phyloP scores from a whole-genome alignment of 2,329 filamentous ascomycete species.

The Aspergillus ochraceoroseus region DNA sequence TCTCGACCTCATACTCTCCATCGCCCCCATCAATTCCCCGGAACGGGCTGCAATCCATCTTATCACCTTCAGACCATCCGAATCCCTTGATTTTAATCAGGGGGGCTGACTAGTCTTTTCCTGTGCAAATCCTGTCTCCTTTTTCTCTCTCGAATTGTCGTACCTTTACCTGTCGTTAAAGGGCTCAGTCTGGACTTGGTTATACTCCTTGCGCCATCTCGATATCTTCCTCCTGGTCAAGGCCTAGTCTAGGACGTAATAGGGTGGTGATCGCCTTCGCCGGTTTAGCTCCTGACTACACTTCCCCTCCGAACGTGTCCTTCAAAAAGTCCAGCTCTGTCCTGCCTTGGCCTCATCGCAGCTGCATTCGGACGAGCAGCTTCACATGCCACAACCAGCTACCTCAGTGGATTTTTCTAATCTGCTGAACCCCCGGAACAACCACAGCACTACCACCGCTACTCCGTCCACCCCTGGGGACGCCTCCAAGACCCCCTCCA shows the following conservation, averaged over 20 bases:
- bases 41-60: constrained; percentile 6
- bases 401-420: constrained; percentile 71
- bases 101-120: too few species aligned
- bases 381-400: constrained; percentile 70
- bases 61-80: constrained; percentile 8
- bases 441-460: constrained; percentile 25
- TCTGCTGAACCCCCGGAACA: constrained; percentile 62
- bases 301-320: constrained; percentile 15
- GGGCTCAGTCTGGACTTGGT: too few species aligned
- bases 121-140: too few species aligned
- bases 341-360: constrained; percentile 19
- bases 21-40: constrained; percentile 7
- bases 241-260: constrained; percentile 16
- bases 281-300: constrained; percentile 23
- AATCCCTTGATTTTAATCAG: too few species aligned
- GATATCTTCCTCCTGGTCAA: constrained; percentile 16
- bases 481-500: constrained; percentile 24
- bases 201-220: constrained; percentile 18
- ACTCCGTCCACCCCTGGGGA: constrained; percentile 23
- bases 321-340: constrained; percentile 16
- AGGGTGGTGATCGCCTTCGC: constrained; percentile 29
- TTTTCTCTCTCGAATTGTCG: constrained; percentile 1
- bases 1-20: constrained; percentile 9
- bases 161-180: not conserved
- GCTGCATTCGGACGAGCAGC: constrained; percentile 17